Conservation (phyloP, 352 stramenopile genomes). For the Pythium guiyangense region DNA sequence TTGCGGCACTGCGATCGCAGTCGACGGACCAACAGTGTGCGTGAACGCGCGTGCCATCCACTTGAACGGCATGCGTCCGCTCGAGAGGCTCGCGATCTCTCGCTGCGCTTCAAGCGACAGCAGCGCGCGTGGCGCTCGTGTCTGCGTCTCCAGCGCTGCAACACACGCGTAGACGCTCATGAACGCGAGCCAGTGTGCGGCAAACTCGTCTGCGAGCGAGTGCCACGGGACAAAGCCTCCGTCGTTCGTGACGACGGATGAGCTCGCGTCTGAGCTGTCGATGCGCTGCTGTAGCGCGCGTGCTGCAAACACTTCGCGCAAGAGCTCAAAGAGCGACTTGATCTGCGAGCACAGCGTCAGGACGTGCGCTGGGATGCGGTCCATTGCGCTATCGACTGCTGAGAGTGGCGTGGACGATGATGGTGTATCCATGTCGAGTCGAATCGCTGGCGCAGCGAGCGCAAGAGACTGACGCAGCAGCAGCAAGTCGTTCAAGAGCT, state of each 20-base stretch:
- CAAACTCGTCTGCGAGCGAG: slow-evolving; percentile 8
- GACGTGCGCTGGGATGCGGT: slow-evolving; percentile 1
- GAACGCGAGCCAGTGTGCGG: slow-evolving; percentile 8
- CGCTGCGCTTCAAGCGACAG: slow-evolving; percentile 7
- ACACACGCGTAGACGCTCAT: slow-evolving; percentile 2
- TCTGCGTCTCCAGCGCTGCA: slow-evolving; percentile 2
- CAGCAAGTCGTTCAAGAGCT: slow-evolving; percentile 25
- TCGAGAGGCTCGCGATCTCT: slow-evolving; percentile 14
- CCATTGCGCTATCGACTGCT: neutral
- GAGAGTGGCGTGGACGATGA: neutral
- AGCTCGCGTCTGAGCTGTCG: neutral
- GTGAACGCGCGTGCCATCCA: slow-evolving; percentile 14
- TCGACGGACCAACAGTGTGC: slow-evolving; percentile 4
- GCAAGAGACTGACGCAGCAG: slow-evolving; percentile 8
- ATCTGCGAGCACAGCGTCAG: slow-evolving; percentile 2
- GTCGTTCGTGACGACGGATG: neutral
- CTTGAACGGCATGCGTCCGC: slow-evolving; percentile 9
- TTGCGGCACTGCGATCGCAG: slow-evolving; percentile 10
- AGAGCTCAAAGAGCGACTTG: neutral
- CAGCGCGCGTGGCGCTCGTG: neutral
- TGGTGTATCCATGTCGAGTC: too few relatives aligned
- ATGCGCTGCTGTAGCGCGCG: neutral
- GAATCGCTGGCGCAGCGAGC: slow-evolving; percentile 8
- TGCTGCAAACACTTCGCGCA: slow-evolving; percentile 6
- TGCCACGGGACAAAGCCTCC: slow-evolving; percentile 10